These are phyloP conservation scores for Escallonia rubra DNA, from an alignment of 129 eudicot genomes.

Conservation along the genomic window DNA sequence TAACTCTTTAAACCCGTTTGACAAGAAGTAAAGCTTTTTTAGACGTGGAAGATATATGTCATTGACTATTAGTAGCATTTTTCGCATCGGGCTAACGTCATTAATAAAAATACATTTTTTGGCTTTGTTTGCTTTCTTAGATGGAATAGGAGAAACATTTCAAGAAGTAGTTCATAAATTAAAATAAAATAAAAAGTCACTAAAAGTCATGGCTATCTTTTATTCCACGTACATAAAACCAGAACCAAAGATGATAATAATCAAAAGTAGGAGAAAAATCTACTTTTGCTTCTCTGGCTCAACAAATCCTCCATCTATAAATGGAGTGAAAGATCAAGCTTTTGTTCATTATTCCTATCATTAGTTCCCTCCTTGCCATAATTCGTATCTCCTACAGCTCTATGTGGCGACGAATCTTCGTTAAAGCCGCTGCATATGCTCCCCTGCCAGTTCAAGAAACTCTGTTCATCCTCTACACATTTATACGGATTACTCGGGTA, in stretches of 20 bases:
- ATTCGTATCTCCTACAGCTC: background rate
- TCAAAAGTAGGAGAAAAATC: conserved; percentile 16
- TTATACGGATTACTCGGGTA: conserved; percentile 33
- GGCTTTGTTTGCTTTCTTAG: too few species aligned
- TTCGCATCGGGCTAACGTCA: too few species aligned
- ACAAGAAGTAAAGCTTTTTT: too few species aligned
- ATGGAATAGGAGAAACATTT: too few species aligned
- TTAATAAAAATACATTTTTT: too few species aligned
- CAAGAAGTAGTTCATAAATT: too few species aligned
- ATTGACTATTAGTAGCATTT: too few species aligned
- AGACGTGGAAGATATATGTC: too few species aligned
- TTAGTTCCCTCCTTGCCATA: conserved; percentile 5
- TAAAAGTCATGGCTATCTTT: too few species aligned
- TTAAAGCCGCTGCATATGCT: conserved; percentile 10
- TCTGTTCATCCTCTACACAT: conserved; percentile 37
- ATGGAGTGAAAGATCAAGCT: conserved; percentile 63
- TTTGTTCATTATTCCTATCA: conserved; percentile 17
- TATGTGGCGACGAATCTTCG: background rate
- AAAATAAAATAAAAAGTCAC: too few species aligned
- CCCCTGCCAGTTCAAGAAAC: conserved; percentile 40
- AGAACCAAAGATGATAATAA: background rate
- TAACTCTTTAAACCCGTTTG: too few species aligned
- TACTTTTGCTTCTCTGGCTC: conserved; percentile 2
- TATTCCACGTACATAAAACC: too few species aligned
- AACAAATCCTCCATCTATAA: conserved; percentile 13